Percentiles rank a stretch among this genome's conserved stretches.
These are phyloP conservation scores for Plantago elongata DNA, from an alignment of 257 asterid genomes.

Conservation along the genomic window DNA sequence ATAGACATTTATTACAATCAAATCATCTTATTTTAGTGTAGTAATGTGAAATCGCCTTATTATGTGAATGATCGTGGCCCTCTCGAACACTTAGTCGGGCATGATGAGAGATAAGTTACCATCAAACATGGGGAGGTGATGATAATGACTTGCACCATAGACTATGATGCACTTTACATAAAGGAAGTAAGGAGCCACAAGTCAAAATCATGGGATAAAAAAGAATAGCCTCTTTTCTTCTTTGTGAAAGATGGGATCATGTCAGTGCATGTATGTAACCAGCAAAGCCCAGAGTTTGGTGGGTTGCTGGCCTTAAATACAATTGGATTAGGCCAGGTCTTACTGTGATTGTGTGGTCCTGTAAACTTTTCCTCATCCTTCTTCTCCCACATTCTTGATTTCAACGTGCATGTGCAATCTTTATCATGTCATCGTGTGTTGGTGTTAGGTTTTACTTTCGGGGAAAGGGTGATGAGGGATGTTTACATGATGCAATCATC, in stretches of 20 bases:
- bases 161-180: constrained; percentile 5
- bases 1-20: too few relatives aligned
- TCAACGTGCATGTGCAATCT: too few relatives aligned
- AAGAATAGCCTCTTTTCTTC: background rate
- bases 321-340: background rate
- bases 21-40: background rate
- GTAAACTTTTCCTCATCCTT: too few relatives aligned
- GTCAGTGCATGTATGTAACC: too few relatives aligned
- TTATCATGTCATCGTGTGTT: too few relatives aligned
- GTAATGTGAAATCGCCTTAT: background rate
- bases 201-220: constrained; percentile 27
- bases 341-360: background rate
- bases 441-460: too few relatives aligned
- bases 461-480: too few relatives aligned
- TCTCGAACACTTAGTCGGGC: background rate
- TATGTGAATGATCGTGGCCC: background rate
- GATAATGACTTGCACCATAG: constrained; percentile 24
- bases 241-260: constrained; percentile 8
- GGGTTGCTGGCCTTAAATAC: background rate
- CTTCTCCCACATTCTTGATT: too few relatives aligned
- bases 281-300: background rate
- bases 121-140: constrained; percentile 4
- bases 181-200: constrained; percentile 19
- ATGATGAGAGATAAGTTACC: too few relatives aligned
- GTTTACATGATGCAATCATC: too few relatives aligned